phyloP scores from a whole-genome alignment of 768 basidiomycete genomes.

The Hirschioporus abietinus region DNA sequence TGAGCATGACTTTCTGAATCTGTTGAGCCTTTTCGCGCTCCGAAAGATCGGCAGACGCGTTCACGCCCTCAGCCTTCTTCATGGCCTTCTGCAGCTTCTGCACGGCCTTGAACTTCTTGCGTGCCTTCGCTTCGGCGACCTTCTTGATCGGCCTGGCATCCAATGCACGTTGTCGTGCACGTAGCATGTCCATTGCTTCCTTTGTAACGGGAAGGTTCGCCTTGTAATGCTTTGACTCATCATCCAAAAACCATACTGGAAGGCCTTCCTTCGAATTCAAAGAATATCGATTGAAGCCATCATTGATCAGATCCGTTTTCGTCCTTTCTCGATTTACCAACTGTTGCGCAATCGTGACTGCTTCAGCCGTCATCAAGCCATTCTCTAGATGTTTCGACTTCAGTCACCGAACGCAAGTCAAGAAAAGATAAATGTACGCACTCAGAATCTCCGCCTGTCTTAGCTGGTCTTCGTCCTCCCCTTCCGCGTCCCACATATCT shows the following conservation, averaged over 20 bases:
- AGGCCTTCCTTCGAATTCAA: slow-evolving; percentile 88
- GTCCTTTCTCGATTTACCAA: slow-evolving; percentile 89
- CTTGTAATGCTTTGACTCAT: slow-evolving; percentile 90
- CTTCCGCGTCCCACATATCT: slow-evolving; percentile 77
- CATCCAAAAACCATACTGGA: slow-evolving; percentile 96
- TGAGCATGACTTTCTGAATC: slow-evolving; percentile 88
- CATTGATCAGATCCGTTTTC: slow-evolving; percentile 83
- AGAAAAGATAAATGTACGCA: slow-evolving; percentile 29
- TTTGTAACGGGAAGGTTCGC: slow-evolving; percentile 95
- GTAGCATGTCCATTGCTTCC: slow-evolving; percentile 81
- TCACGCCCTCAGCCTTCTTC: slow-evolving; percentile 95
- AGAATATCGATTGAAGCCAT: slow-evolving; percentile 93
- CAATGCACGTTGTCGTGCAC: slow-evolving; percentile 86
- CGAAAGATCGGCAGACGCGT: slow-evolving; percentile 82
- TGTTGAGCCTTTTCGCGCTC: slow-evolving; percentile 93
- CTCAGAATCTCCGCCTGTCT: slow-evolving; percentile 64
- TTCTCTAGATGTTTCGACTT: slow-evolving; percentile 42
- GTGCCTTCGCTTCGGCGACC: slow-evolving; percentile 95
- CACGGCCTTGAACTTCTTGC: slow-evolving; percentile 88
- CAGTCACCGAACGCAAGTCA: not conserved
- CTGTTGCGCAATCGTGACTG: slow-evolving; percentile 85
- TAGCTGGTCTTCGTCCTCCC: slow-evolving; percentile 66
- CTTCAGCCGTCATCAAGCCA: slow-evolving; percentile 83
- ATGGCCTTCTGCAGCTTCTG: slow-evolving; percentile 85
- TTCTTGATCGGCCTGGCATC: slow-evolving; percentile 99